Base-by-base conservation (phyloP, 164 flowering plant genomes). In the Berberis thunbergii region DNA sequence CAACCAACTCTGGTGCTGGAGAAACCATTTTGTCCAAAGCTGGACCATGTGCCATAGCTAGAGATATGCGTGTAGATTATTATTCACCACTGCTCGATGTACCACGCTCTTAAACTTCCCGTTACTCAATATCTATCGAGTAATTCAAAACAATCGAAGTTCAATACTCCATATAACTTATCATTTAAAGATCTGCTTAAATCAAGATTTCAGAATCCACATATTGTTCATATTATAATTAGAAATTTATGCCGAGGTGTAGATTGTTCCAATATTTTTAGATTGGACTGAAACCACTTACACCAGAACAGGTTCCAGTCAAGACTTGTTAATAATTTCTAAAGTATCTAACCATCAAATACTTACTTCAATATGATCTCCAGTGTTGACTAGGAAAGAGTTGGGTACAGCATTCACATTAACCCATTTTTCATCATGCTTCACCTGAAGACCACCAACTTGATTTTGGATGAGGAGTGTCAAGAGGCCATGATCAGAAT, bases 61-160 rank as follows among this genome's bases (percentile, higher is more conserved):
- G 3, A 9, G 88, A 81, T 4, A 84, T 76, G 62, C 96, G 79
- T n/a, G 82, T 65, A 3, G 63, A 62, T 40, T 61, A 39, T 55
- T 69, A 69, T 85, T 88, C 76, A 86, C 84, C 0, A 71, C 71
- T 0, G 83, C 91, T 55, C 87, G 72, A 54, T 86, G 91, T 7
- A 77, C 2, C 7, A 76, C 77, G 41, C 91, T 84, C 67, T 79
- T 88, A 79, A 83, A 84, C 71, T 73, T 83, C 53, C 96, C 96
- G 64, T 88, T 88, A 64, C 81, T 86, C 64, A 86, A 3, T 65
- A 88, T 81, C 96, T 84, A 64, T 9, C 46, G 1, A 9, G 9
- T 8, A 40, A 40, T 40, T 2, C 4, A 57, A 41, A 40, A 40
- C 10, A 6, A 38, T 5, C 4, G 26, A 54, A 54, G 3, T 4